Evolutionary conservation across 192 early-diverging fungal genomes (phyloP).

Genomic region (Piromyces sp.): DNA sequence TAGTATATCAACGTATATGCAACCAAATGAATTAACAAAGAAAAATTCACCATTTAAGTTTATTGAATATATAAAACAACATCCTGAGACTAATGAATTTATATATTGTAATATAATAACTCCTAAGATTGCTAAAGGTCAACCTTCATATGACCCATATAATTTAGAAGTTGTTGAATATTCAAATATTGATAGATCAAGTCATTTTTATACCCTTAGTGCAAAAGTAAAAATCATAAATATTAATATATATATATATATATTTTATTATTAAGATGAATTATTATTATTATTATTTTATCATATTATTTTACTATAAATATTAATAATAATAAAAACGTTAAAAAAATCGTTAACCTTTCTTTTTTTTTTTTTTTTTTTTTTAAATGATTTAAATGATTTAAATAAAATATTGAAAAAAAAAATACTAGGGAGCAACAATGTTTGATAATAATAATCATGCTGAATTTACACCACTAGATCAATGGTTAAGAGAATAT

Average conservation of each 20-base stretch:
- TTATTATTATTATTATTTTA: too few relatives aligned
- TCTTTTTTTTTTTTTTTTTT: not conserved
- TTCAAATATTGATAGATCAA: slow-evolving; percentile 14
- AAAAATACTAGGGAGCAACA: slow-evolving; percentile 30
- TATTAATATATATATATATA: not conserved
- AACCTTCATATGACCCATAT: slow-evolving; percentile 30
- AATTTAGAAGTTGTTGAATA: slow-evolving; percentile 27
- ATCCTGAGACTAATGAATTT: slow-evolving; percentile 21
- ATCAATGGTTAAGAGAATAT: slow-evolving; percentile 34
- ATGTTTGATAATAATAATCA: slow-evolving; percentile 24
- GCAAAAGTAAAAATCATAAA: slow-evolving; percentile 11
- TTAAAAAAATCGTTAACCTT: too few relatives aligned
- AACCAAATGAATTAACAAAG: not conserved
- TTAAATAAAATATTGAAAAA: too few relatives aligned
- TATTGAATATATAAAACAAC: slow-evolving; percentile 15
- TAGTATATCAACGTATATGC: not conserved
- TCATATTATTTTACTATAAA: too few relatives aligned
- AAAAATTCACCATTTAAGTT: slow-evolving; percentile 14
- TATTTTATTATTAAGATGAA: not conserved
- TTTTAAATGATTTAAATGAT: not conserved
- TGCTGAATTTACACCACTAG: slow-evolving; percentile 29
- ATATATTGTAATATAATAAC: slow-evolving; percentile 20
- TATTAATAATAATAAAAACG: not conserved
- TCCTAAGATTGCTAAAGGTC: slow-evolving; percentile 6
- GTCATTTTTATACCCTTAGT: slow-evolving; percentile 28